Conservation (phyloP, 2,329 filamentous ascomycete species). For the Alternaria alternata region DNA sequence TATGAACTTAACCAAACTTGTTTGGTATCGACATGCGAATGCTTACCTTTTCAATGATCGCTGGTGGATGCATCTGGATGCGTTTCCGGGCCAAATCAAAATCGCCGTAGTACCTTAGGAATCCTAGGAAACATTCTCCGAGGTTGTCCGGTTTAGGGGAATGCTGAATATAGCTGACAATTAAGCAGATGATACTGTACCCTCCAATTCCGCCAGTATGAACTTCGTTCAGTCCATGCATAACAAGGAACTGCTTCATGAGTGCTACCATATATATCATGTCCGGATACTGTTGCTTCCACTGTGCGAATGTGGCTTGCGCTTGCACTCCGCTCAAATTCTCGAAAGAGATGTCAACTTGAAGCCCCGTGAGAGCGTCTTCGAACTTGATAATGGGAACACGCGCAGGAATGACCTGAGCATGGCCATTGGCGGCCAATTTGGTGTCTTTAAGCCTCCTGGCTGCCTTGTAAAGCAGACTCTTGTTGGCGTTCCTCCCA, state of each 20-base stretch:
- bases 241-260: conserved; percentile 90
- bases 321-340: conserved; percentile 83
- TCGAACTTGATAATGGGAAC: conserved; percentile 94
- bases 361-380: conserved; percentile 78
- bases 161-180: conserved; percentile 85
- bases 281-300: conserved; percentile 80
- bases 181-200: conserved; percentile 92
- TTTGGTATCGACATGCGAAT: background rate
- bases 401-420: conserved; percentile 75
- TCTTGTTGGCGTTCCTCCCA: conserved; percentile 59
- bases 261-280: conserved; percentile 88
- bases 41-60: conserved; percentile 78
- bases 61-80: conserved; percentile 75
- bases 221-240: conserved; percentile 91
- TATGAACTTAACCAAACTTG: background rate
- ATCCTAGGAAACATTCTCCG: conserved; percentile 83
- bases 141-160: conserved; percentile 66
- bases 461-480: conserved; percentile 69
- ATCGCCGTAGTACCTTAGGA: conserved; percentile 88
- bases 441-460: conserved; percentile 62
- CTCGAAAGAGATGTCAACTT: conserved; percentile 94
- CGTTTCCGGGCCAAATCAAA: conserved; percentile 76
- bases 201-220: conserved; percentile 90
- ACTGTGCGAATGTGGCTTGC: conserved; percentile 79
- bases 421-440: conserved; percentile 65